Base-by-base conservation (phyloP, 164 flowering plant species). In the Litsea cubeba region DNA sequence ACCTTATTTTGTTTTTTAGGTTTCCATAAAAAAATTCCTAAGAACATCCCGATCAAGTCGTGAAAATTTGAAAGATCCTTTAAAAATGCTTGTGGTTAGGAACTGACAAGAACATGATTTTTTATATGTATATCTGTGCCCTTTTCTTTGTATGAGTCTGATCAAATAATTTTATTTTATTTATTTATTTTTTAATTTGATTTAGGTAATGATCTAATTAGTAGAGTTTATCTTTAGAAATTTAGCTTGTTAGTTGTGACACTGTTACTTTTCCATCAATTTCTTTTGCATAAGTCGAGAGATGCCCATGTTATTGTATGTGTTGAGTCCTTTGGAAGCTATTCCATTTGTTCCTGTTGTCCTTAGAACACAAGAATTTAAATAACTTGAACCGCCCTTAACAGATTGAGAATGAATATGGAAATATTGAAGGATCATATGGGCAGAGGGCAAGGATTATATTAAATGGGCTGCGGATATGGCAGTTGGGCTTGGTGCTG, bases 361-460 rank as follows among this genome's bases (percentile, higher is more conserved):
- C 11, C 54, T 35, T 4, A 68, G 71, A 40, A n/a, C 24, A 40
- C 17, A 20, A 22, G 46, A 71, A 5, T n/a, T 51, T 70, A 26
- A 72, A 23, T 73, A 74, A 73, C 54, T 65, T 71, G 76, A 62
- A 69, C 2, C 58, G 51, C 24, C 32, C 72, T 79, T 74, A 65
- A 71, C 95, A 95, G 99, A 89, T 95, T 80, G 98, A 95, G 80
- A 95, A 95, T 83, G 99, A 95, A 79, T 93, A 93, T 83, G 97
- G 97, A 76, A 83, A 91, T 78, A 74, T 93, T 28, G 97, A 93
- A 79, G 58, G 82, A 46, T 77, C 87, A 8, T 91, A 66, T 74
- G 97, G 95, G 18, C 68, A 76, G 67, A 78, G 67, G 97, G 96
- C 26, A 87, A 88, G 81, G 83, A 84, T 11, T 95, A 95, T 83